Evolutionary conservation across 2,329 filamentous ascomycete genomes (phyloP).

Genomic region (Fusarium metavorans): DNA sequence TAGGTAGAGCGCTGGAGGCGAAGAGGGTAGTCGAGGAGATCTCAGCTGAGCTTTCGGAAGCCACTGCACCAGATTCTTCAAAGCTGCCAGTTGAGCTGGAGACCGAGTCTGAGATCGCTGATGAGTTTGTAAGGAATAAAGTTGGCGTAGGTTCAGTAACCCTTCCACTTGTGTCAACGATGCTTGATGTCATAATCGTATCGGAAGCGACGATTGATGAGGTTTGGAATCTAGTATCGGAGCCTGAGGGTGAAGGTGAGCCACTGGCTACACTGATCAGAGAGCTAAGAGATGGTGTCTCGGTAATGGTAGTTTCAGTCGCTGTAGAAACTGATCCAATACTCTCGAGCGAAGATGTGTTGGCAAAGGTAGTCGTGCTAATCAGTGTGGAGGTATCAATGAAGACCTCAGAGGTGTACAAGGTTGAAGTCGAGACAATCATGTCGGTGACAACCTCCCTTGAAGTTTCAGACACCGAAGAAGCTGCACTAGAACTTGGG

Average conservation of each 20-base stretch:
- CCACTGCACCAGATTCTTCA: background rate
- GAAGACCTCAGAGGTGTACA: background rate
- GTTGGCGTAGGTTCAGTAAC: background rate
- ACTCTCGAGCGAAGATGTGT: background rate
- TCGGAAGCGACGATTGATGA: background rate
- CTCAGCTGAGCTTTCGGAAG: background rate
- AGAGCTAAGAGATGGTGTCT: background rate
- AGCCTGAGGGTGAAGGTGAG: background rate
- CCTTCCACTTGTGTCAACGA: background rate
- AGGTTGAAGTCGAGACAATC: constrained; percentile 2
- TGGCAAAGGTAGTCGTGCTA: background rate
- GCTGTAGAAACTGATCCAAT: background rate
- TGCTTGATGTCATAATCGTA: constrained; percentile 3
- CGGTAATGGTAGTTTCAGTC: background rate
- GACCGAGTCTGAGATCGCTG: background rate
- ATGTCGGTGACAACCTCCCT: constrained; percentile 6
- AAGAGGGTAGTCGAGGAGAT: constrained; percentile 3
- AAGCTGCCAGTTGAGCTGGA: background rate
- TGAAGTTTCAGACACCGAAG: background rate
- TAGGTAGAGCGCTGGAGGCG: constrained; percentile 17
- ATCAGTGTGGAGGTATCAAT: background rate
- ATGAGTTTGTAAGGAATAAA: constrained; percentile 3
- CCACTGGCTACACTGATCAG: background rate
- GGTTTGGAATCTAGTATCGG: constrained; percentile 1
- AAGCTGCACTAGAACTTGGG: background rate